phyloP scores from a whole-genome alignment of 176 grass and related monocot genomes.

The Cenchrus fungigraminus region DNA sequence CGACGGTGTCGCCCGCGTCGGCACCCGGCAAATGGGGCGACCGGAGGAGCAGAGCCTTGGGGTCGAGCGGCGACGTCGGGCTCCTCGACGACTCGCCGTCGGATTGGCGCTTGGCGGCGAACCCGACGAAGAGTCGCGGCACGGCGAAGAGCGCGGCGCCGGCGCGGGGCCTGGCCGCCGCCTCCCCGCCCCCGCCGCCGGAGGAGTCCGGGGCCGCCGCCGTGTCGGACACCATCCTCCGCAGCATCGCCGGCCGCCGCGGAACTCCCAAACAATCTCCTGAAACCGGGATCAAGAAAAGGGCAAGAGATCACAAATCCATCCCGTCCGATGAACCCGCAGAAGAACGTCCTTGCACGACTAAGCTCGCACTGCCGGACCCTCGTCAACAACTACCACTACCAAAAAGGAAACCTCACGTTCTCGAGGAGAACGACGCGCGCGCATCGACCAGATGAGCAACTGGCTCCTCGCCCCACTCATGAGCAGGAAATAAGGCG shows the following conservation, averaged over 20 bases:
- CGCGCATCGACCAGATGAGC: background rate
- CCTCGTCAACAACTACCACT: background rate
- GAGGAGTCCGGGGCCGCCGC: slow-evolving; percentile 15
- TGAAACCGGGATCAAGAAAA: slow-evolving; percentile 36
- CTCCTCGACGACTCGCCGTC: slow-evolving; percentile 68
- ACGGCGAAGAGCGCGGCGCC: slow-evolving; percentile 68
- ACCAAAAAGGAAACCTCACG: background rate
- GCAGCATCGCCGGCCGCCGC: slow-evolving; percentile 53
- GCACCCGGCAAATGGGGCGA: slow-evolving; percentile 52
- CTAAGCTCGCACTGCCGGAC: background rate
- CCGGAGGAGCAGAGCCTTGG: slow-evolving; percentile 62
- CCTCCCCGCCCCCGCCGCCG: slow-evolving; percentile 19
- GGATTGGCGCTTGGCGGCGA: slow-evolving; percentile 55
- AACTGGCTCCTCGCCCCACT: background rate
- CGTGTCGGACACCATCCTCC: slow-evolving; percentile 61
- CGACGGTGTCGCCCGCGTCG: no score
- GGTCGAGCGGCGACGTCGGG: slow-evolving; percentile 89
- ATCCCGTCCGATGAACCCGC: background rate
- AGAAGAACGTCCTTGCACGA: background rate
- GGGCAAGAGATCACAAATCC: slow-evolving; percentile 11
- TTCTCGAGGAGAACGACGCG: background rate
- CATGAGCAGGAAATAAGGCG: slow-evolving; percentile 36
- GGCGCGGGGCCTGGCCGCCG: slow-evolving; percentile 33
- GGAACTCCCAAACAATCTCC: background rate
- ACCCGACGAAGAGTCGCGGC: slow-evolving; percentile 70